These are phyloP conservation scores for Podosphaera xanthii DNA, from an alignment of 2,329 filamentous ascomycete species.

Conservation along the genomic window DNA sequence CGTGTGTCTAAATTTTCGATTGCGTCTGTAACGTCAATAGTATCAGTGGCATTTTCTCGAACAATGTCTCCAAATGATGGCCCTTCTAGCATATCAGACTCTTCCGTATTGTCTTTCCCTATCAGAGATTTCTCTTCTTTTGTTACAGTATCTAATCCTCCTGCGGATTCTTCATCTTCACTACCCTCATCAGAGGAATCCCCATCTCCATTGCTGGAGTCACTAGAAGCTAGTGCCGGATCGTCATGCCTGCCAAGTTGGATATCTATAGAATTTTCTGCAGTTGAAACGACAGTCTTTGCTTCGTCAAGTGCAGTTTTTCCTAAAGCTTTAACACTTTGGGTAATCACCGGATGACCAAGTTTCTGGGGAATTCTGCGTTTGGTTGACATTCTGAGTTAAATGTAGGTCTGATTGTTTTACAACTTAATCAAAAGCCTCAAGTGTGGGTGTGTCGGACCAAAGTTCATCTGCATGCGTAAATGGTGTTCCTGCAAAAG, in stretches of 20 bases:
- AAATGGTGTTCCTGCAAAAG: no score
- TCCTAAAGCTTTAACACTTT: conserved; percentile 26
- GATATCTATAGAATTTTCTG: conserved; percentile 8
- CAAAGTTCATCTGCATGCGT: no score
- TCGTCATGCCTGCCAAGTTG: conserved; percentile 7
- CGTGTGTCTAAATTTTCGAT: conserved; percentile 19
- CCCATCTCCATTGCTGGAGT: conserved; percentile 23
- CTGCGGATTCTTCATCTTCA: conserved; percentile 23
- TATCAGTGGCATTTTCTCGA: conserved; percentile 41
- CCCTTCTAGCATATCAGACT: conserved; percentile 15
- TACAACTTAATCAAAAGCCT: not conserved
- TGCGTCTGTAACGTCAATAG: conserved; percentile 52
- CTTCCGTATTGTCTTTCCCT: conserved; percentile 18
- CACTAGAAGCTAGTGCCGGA: conserved; percentile 34
- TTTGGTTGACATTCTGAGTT: conserved; percentile 30
- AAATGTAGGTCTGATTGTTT: not conserved
- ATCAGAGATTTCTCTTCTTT: conserved; percentile 16
- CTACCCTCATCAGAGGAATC: conserved; percentile 22
- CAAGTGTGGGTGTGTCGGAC: not conserved
- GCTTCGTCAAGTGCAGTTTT: conserved; percentile 34
- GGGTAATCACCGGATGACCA: conserved; percentile 29
- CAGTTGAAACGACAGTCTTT: conserved; percentile 27
- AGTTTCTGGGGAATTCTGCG: conserved; percentile 35
- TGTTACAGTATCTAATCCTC: conserved; percentile 17
- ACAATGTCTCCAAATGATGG: conserved; percentile 78